A percentile compares a stretch with the other conserved stretches of the same genome.
phyloP scores from a whole-genome alignment of 129 eudicot genomes.

The Glebionis coronaria region DNA sequence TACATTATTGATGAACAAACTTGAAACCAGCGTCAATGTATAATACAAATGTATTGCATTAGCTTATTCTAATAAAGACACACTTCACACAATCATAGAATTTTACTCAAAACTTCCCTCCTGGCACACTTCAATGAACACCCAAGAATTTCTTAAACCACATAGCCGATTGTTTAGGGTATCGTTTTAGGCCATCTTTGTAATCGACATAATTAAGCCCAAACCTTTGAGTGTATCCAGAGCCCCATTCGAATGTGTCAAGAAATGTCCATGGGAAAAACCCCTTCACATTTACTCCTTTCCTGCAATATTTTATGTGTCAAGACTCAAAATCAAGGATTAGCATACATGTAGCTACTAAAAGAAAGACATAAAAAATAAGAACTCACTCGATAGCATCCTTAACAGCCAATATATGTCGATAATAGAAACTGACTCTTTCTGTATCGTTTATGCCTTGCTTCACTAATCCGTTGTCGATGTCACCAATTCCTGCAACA shows the following conservation, averaged over 20 bases:
- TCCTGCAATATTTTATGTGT: constrained; percentile 3
- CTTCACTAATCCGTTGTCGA: constrained; percentile 1
- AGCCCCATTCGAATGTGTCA: constrained; percentile 45
- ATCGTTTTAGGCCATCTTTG: constrained; percentile 23
- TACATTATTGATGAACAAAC: neutral
- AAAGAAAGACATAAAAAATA: constrained; percentile 3
- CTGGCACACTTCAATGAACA: neutral
- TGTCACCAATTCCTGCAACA: constrained; percentile 5
- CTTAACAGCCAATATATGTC: constrained; percentile 22
- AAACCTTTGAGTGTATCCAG: constrained; percentile 30
- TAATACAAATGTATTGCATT: neutral
- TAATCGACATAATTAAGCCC: constrained; percentile 40
- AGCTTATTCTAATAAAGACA: neutral
- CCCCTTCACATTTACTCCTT: constrained; percentile 35
- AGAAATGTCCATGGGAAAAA: constrained; percentile 38
- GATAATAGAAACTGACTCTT: constrained; percentile 24
- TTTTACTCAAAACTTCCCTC: neutral
- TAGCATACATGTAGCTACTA: neutral
- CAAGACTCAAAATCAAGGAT: neutral
- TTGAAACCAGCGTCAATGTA: neutral
- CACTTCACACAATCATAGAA: neutral
- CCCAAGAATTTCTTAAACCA: constrained; percentile 31
- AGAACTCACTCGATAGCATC: constrained; percentile 24
- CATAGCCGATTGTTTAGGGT: constrained; percentile 32
- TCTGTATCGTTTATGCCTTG: constrained; percentile 17